Evolutionary conservation across 805 yeast genomes (phyloP), one percentile per base, ranked within the genome.

Genomic region (Nakazawaea peltata): DNA sequence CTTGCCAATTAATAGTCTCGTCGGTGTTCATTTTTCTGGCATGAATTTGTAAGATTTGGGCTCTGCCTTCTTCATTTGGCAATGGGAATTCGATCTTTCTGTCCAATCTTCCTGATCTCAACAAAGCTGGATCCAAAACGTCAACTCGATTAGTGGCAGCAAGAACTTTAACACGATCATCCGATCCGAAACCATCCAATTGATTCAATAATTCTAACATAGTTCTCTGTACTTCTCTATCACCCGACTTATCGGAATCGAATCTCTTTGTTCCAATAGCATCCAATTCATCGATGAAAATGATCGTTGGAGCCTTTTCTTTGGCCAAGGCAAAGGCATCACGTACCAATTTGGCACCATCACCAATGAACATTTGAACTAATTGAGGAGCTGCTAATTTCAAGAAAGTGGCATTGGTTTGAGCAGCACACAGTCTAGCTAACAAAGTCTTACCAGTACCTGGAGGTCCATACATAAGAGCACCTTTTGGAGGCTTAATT

Each of bases 101-200:
- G 63, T 92, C 99, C 55, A 92, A 71, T 65, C 99, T 79, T 52
- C 99, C 99, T 1, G 96, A 85, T 69, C 99, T 81, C 52, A 92
- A 69, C 53, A 92, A 65, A 2, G 99, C 99, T n/a, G 98, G 99
- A 65, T 92, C 99, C 49, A 92, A 69, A 11, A 88, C 94, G 56
- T 92, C 99, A 26, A 92, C 97, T 67, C 98, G 81, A 59, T 92
- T 92, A 3, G 99, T 92, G 28, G 99, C 99, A 11, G 97, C 97
- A 45, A 92, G 70, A 29, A 92, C 97, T 61, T 92, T 92, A 38
- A 92, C 98, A 45, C 97, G 70, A 54, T 92, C 98, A 61, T 92
- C 97, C 17, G 95, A 82, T 22, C 94, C 95, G 54, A 92, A 92
- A 32, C 99, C 99, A 64, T 92, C 99, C 60, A 92, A 71, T 64